These are phyloP conservation scores for Microsporum canis DNA, from an alignment of 2,329 filamentous ascomycete species.

Conservation along the genomic window DNA sequence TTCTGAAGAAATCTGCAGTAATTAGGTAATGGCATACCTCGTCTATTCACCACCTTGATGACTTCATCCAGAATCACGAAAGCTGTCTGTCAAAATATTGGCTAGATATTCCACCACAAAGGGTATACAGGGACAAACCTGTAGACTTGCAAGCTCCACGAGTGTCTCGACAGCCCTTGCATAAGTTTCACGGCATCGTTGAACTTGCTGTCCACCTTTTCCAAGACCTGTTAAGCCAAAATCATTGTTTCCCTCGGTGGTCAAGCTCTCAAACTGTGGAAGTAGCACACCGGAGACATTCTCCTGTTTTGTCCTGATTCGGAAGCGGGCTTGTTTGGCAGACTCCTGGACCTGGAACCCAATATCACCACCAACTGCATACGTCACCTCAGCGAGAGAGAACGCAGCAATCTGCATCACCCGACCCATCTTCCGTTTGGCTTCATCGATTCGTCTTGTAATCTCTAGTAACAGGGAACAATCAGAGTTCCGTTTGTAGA, in stretches of 20 bases:
- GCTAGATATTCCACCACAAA: background rate
- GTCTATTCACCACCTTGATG: slow-evolving; percentile 96
- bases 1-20: background rate
- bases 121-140: slow-evolving; percentile 38
- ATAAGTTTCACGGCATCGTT: slow-evolving; percentile 90
- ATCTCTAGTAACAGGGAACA: slow-evolving; percentile 53
- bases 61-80: slow-evolving; percentile 98
- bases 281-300: slow-evolving; percentile 96
- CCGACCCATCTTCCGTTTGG: slow-evolving; percentile 97
- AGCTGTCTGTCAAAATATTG: slow-evolving; percentile 51
- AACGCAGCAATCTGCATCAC: slow-evolving; percentile 99
- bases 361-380: slow-evolving; percentile 90
- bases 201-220: slow-evolving; percentile 94
- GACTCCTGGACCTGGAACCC: slow-evolving; percentile 96
- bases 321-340: slow-evolving; percentile 82
- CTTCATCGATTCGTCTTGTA: slow-evolving; percentile 91
- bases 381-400: slow-evolving; percentile 92
- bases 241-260: slow-evolving; percentile 81
- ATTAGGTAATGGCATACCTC: slow-evolving; percentile 45
- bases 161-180: slow-evolving; percentile 89
- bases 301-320: slow-evolving; percentile 89
- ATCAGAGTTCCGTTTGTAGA: slow-evolving; percentile 5
- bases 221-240: slow-evolving; percentile 92
- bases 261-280: slow-evolving; percentile 84
- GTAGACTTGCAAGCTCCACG: slow-evolving; percentile 85